These are phyloP conservation scores for Coniochaeta sp. DNA, from an alignment of 2,329 filamentous ascomycete species.

Conservation along the genomic window DNA sequence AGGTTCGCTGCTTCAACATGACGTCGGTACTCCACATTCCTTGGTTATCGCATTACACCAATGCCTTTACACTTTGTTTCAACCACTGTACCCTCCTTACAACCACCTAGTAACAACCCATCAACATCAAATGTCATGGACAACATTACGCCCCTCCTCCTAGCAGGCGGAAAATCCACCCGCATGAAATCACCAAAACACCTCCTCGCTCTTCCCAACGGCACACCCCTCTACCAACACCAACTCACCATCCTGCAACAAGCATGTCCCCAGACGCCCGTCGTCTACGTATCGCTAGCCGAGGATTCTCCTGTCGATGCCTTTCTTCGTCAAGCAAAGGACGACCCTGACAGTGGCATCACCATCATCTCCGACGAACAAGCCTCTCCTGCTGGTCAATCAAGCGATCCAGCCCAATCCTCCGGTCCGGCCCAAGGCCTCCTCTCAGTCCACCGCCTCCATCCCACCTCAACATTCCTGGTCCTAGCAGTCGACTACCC, in stretches of 20 bases:
- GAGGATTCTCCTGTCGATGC: background rate
- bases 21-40: too few relatives aligned
- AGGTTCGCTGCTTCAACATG: too few relatives aligned
- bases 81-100: too few relatives aligned
- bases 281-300: background rate
- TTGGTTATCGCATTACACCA: too few relatives aligned
- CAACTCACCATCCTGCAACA: background rate
- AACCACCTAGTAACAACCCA: too few relatives aligned
- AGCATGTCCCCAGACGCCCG: background rate
- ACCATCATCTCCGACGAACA: slow-evolving; percentile 3
- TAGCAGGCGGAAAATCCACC: background rate
- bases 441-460: too few relatives aligned
- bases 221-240: background rate
- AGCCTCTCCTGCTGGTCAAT: too few relatives aligned
- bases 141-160: background rate
- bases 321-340: background rate
- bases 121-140: too few relatives aligned
- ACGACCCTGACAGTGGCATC: background rate
- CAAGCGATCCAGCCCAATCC: background rate
- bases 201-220: background rate
- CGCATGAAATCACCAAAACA: background rate
- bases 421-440: slow-evolving; percentile 12
- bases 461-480: too few relatives aligned
- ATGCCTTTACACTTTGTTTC: too few relatives aligned
- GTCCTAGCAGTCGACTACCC: too few relatives aligned